Evolutionary conservation across 2,329 filamentous ascomycete genomes (phyloP).

Genomic region (Aspergillus sp.): DNA sequence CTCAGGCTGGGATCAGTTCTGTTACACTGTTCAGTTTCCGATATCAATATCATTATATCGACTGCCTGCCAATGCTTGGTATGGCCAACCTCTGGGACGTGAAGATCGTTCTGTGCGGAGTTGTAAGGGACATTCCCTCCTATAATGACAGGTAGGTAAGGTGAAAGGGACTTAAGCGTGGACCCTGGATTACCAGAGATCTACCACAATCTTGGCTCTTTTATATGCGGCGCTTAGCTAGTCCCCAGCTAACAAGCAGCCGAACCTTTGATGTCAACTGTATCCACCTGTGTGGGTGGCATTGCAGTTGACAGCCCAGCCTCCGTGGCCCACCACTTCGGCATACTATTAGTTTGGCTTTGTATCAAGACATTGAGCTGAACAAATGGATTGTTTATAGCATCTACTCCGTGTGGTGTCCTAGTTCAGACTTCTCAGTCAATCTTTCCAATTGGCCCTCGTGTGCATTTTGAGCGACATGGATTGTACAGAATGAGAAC

Average conservation of each 20-base stretch:
- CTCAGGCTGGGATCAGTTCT: constrained; percentile 24
- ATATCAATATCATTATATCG: constrained; percentile 31
- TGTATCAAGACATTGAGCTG: neutral
- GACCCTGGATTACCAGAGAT: neutral
- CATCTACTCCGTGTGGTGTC: neutral
- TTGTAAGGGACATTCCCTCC: neutral
- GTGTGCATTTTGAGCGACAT: neutral
- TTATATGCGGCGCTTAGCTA: neutral
- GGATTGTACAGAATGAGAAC: neutral
- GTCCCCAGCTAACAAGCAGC: neutral
- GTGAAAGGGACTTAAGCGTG: neutral
- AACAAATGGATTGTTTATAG: neutral
- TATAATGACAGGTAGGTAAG: neutral
- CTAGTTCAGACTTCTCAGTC: neutral
- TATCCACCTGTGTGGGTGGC: constrained; percentile 17
- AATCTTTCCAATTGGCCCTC: neutral
- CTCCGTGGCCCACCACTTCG: constrained; percentile 1
- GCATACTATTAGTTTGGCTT: constrained; percentile 1
- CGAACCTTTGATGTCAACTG: constrained; percentile 4
- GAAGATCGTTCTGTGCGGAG: neutral
- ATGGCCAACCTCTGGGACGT: constrained; percentile 24
- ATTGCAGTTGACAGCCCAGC: neutral
- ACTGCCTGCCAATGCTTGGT: constrained; percentile 25
- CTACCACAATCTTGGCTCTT: neutral
- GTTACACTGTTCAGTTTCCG: constrained; percentile 25